phyloP scores from a whole-genome alignment of 2,329 filamentous ascomycete genomes.

The Phyllosticta citrichinensis region DNA sequence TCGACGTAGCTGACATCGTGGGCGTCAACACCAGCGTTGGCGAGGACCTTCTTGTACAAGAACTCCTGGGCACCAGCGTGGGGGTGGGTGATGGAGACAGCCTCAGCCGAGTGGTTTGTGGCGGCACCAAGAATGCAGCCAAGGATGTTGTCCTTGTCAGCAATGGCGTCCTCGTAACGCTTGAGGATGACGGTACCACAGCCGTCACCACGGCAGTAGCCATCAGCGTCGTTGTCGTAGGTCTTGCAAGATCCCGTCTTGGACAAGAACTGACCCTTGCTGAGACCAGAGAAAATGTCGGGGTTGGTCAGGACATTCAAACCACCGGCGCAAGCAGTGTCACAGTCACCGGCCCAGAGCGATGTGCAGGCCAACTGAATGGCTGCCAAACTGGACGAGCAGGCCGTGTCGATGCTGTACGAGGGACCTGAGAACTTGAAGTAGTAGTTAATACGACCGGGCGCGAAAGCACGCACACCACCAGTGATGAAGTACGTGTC shows the following conservation, averaged over 20 bases:
- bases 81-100: slow-evolving; percentile 75
- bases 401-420: slow-evolving; percentile 67
- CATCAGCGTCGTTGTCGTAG: slow-evolving; percentile 70
- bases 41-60: slow-evolving; percentile 60
- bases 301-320: slow-evolving; percentile 71
- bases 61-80: slow-evolving; percentile 66
- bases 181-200: slow-evolving; percentile 69
- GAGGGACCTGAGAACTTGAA: slow-evolving; percentile 68
- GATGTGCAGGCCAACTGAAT: slow-evolving; percentile 64
- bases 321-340: slow-evolving; percentile 72
- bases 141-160: slow-evolving; percentile 62
- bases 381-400: slow-evolving; percentile 62
- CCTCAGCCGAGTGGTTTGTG: slow-evolving; percentile 74
- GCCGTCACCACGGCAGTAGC: slow-evolving; percentile 72
- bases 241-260: slow-evolving; percentile 70
- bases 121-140: slow-evolving; percentile 64
- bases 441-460: slow-evolving; percentile 62
- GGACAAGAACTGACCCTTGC: slow-evolving; percentile 67
- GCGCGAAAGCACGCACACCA: slow-evolving; percentile 51
- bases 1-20: slow-evolving; percentile 74
- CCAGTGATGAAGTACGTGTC: slow-evolving; percentile 60
- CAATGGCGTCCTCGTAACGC: slow-evolving; percentile 65
- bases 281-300: slow-evolving; percentile 67
- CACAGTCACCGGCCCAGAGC: slow-evolving; percentile 65
- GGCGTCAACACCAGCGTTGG: slow-evolving; percentile 64